Conservation (phyloP, 306 rosid genomes). For the Sophora flavescens region DNA sequence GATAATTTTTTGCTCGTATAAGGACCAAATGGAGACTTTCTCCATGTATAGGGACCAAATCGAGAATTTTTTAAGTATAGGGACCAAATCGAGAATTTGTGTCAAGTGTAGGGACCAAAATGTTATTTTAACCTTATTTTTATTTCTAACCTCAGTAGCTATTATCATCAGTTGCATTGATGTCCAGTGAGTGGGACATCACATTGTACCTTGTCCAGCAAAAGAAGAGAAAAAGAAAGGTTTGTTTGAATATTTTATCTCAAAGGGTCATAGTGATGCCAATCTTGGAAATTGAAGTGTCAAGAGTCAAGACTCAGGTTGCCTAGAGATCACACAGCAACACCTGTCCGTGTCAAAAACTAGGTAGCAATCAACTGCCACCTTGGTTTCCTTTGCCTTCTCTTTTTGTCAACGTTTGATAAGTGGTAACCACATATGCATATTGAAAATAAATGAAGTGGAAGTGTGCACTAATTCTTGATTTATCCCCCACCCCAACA, state of each 20-base stretch:
- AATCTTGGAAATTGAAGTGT: constrained; percentile 16
- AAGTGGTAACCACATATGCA: too few relatives aligned
- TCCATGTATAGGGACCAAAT: too few relatives aligned
- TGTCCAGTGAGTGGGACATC: constrained; percentile 32
- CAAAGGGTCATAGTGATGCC: neutral
- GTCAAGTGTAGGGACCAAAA: too few relatives aligned
- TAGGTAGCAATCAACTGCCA: neutral
- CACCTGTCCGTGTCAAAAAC: constrained; percentile 46
- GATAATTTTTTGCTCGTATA: too few relatives aligned
- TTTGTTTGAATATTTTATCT: constrained; percentile 7
- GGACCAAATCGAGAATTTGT: too few relatives aligned
- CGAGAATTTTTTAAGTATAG: too few relatives aligned
- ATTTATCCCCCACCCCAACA: too few relatives aligned
- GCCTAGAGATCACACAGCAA: constrained; percentile 57
- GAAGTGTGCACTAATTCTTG: too few relatives aligned
- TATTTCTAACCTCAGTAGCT: neutral
- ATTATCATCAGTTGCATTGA: neutral
- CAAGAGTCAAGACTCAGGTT: constrained; percentile 8
- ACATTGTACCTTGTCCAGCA: neutral
- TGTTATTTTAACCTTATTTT: too few relatives aligned
- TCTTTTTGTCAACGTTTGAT: neutral
- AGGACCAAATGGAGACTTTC: too few relatives aligned
- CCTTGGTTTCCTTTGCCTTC: neutral
- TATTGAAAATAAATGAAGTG: too few relatives aligned
- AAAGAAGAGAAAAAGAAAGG: neutral